A percentile compares a stretch with the other conserved stretches of the same genome.
Evolutionary conservation across 306 rosid species (phyloP).

Genomic region (Begonia loranthoides): DNA sequence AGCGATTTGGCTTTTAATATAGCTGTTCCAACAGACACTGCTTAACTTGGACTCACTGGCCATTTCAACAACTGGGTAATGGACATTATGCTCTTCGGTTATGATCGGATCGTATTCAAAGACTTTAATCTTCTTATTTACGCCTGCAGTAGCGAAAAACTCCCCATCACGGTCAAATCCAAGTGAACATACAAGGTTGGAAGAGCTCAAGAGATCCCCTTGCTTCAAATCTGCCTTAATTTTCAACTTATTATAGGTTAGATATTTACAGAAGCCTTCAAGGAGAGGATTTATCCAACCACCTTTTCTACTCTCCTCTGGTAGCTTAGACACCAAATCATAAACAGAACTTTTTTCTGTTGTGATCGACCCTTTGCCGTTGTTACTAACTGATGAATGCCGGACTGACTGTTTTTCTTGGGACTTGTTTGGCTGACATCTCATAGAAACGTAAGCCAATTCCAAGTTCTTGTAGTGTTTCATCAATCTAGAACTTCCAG

Average conservation of each 20-base stretch:
- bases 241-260: conserved; percentile 64
- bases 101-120: conserved; percentile 73
- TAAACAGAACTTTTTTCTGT: conserved; percentile 61
- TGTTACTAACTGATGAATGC: conserved; percentile 44
- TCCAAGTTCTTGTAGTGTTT: conserved; percentile 86
- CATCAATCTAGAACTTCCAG: conserved; percentile 61
- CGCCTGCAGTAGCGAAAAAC: conserved; percentile 88
- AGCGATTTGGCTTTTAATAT: conserved; percentile 69
- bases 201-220: conserved; percentile 90
- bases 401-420: conserved; percentile 27
- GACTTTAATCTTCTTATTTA: conserved; percentile 82
- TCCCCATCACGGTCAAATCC: conserved; percentile 95
- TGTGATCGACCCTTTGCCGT: conserved; percentile 60
- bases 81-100: conserved; percentile 63
- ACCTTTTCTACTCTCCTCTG: conserved; percentile 36
- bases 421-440: conserved; percentile 47
- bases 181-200: conserved; percentile 83
- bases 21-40: conserved; percentile 93
- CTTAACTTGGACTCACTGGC: conserved; percentile 79
- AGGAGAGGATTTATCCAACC: conserved; percentile 97
- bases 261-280: conserved; percentile 92
- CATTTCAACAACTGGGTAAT: conserved; percentile 84
- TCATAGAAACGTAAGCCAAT: conserved; percentile 64
- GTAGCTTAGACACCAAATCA: conserved; percentile 32
- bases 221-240: conserved; percentile 95